Evolutionary conservation across 2,329 filamentous ascomycete genomes (phyloP), one percentile per base, ranked within the genome.

Genomic region (Monilinia aucupariae): DNA sequence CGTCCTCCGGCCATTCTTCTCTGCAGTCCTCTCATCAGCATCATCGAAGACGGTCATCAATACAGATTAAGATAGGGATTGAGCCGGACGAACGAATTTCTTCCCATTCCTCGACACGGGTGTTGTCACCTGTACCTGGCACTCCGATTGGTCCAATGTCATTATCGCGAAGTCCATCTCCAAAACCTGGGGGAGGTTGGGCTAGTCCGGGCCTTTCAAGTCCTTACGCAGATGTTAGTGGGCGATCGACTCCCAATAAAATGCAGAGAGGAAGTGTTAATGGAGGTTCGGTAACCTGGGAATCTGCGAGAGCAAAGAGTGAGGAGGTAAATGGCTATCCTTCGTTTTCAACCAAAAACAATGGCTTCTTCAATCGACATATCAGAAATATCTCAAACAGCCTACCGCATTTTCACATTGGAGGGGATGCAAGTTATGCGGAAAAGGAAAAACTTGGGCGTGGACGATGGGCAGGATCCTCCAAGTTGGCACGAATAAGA

Each of bases 301-400:
- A 92, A 64, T 88, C 89, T 10, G 87, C 91, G 60, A 91, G 91
- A 76, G 86, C 88, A 68, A 89, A 88, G 73, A 91, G 86, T 72
- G 84, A 87, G 61, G 85, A 87, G 64, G 83, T 90, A 64, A 85
- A 86, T 73, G 85, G 88, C 70, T 91, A 92, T 73, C 86, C 90
- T 10, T 89, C 88, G 47, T 94, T 91, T 76, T 86, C 86, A 66
- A 92, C 88, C 12, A 86, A 89, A 71, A 91, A 91, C 73, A 87
- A 90, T 71, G 90, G 92, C 63, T 96, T 96, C 81, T 93, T 97
- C 76, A 87, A 85, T 64, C 85, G 90, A 67, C 90, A 96, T 75
- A 90, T 91, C 78, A 87, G 90, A 68, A 87, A 84, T 68, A 82
- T 97, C 70, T 94, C 90, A 5, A 88, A 85, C 70, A 91, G 86